Base-by-base conservation (phyloP, 2,329 filamentous ascomycete species). In the Elsinoe necatrix region DNA sequence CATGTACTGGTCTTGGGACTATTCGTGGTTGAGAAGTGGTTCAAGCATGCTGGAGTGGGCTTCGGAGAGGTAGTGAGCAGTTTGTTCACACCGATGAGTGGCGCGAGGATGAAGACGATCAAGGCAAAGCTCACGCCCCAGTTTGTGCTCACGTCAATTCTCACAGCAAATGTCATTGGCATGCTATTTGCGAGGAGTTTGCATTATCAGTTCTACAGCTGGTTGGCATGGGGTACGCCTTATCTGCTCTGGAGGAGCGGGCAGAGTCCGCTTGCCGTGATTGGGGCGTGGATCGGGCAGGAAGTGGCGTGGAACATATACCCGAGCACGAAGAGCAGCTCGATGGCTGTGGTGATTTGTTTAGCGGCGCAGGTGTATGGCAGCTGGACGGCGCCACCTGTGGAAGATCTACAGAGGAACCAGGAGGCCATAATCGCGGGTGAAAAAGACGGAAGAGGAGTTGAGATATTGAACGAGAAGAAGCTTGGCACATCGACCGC, bases 301-400 rank as follows among this genome's bases (percentile, higher is more conserved):
- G 91, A 96, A 70, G 91, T 86, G 84, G 89, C 87, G 11, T 96
- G 91, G 91, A 95, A 96, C 64, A 83, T 91, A 8, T 96, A 87
- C 68, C 91, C 91, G n/a, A 95, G 89, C 68, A 86, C 84, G 31
- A 71, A 77, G 56, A 61, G 68, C 34, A 87, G 84, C 68, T 87
- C 85, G 4, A 70, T 72, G 60, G 73, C 79, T 4, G 91, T 90
- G 7, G 87, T 98, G 12, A 77, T 77, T 21, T 81, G 83, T 37
- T 75, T 97, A 64, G 81, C 82, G 16, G 67, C 80, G 11, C 87
- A 86, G 14, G 82, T 92, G 1, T 73, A 74, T 4, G 76, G 82
- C 47, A 75, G 82, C 12, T 87, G 85, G 78, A 72, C 20, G 48
- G 48, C 48, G 20, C 48, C 48, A 16, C 11, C 8, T 14, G 31